Conservation (phyloP, 164 flowering plant genomes). For the Berberis thunbergii region DNA sequence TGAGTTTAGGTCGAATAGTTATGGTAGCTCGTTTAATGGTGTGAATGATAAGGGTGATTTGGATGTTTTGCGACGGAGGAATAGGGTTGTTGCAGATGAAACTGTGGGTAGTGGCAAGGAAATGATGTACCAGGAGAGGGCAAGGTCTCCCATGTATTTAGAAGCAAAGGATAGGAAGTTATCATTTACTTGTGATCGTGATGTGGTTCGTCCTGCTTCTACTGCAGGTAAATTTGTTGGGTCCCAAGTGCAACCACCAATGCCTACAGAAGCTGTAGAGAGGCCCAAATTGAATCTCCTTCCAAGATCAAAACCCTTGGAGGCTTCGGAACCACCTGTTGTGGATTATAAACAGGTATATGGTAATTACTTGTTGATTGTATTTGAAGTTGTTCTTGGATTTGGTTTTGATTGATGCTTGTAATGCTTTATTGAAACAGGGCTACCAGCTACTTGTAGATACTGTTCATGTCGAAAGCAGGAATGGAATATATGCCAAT, state of each 20-base stretch:
- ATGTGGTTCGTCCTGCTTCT: conserved; percentile 16
- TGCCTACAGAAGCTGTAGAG: conserved; percentile 39
- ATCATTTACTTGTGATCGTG: neutral
- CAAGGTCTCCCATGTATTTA: conserved; percentile 15
- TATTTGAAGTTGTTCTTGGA: neutral
- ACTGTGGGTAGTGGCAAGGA: conserved; percentile 27
- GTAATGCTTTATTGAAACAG: conserved; percentile 14
- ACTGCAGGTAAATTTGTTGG: conserved; percentile 26
- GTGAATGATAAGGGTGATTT: conserved; percentile 20
- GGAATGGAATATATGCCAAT: conserved; percentile 19
- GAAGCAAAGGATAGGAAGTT: conserved; percentile 18
- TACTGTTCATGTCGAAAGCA: conserved; percentile 23
- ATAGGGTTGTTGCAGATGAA: conserved; percentile 21
- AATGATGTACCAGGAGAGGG: conserved; percentile 21
- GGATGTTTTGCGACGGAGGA: conserved; percentile 23
- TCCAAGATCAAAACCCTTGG: conserved; percentile 71
- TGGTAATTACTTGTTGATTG: neutral
- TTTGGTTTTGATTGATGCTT: neutral
- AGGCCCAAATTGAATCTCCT: conserved; percentile 76
- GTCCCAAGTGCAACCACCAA: conserved; percentile 19
- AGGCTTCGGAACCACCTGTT: conserved; percentile 28
- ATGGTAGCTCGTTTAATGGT: conserved; percentile 6
- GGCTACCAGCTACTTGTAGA: conserved; percentile 22
- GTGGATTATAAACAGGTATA: conserved; percentile 54
- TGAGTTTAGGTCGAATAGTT: neutral